Base-by-base conservation (phyloP, 2,329 filamentous ascomycete species). In the Achaetomium macrosporum region DNA sequence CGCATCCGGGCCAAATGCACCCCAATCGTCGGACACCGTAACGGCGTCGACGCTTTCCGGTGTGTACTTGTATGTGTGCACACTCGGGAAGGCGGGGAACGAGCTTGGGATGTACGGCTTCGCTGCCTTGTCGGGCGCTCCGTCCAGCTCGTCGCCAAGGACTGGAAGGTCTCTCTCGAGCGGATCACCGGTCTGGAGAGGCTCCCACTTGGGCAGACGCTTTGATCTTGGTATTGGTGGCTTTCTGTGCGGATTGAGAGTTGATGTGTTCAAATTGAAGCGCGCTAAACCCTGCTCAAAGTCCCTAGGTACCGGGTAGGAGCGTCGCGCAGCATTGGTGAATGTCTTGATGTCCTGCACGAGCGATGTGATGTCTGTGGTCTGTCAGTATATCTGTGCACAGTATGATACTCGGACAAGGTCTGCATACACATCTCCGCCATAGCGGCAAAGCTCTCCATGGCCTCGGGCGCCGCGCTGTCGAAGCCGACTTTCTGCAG, bases 31-130 rank as follows among this genome's bases (percentile, higher is more conserved):
- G 15, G 61, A 62, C 1, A 68, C 63, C 2, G 67, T 68, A 30
- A 67, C 60, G 41, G 63, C 52, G 55, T 66, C 66, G 33, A 68
- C 65, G 45, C 69, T 69, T 33, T 76, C 73, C 2, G 77, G 76
- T 0, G 82, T 85, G 61, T 77, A 79, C 37, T 75, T 77, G 66
- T 84, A 85, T 3, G 82, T 85, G 61, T 85, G 81, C 42, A 78
- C 79, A 64, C 81, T 83, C 0, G 82, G 82, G 54, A 85, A 85
- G 10, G 76, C 72, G 0, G 82, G 82, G 47, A 85, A 83, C 0
- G 74, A 73, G 35, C 69, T 67, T 0, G 82, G 82, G 11, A 85
- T 83, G 65, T 81, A 83, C 20, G 65, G 51, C 60, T 77, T 78
- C 12, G 71, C 65, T 9, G 76, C 72, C 61, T 82, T 83, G 57